Conservation (phyloP, 768 basidiomycete species). For the Hygrophoropsis aurantiaca region DNA sequence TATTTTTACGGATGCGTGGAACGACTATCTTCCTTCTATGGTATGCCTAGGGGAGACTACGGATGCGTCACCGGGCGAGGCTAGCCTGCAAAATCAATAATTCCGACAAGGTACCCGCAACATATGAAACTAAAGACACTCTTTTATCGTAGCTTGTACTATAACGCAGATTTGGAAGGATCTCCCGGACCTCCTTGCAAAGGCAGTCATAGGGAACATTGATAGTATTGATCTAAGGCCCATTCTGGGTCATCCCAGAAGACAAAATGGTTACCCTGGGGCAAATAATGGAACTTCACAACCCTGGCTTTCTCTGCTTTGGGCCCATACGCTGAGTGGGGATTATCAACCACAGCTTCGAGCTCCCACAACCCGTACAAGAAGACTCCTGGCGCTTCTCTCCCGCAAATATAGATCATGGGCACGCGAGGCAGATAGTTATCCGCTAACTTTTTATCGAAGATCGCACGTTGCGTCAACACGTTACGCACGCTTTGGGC, state of each 20-base stretch:
- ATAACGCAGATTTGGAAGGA: no score
- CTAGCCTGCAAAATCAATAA: no score
- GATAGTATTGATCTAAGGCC: conserved; percentile 2
- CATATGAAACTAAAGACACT: no score
- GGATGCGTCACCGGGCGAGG: no score
- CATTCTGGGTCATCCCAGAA: conserved; percentile 6
- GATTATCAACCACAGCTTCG: neutral
- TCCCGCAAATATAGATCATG: conserved; percentile 4
- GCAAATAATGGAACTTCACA: neutral
- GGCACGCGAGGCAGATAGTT: conserved; percentile 3
- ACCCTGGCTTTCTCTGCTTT: conserved; percentile 5
- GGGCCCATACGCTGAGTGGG: neutral
- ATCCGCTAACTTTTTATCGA: conserved; percentile 4
- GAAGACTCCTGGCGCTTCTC: neutral
- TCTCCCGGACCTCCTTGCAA: no score
- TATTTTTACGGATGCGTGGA: no score
- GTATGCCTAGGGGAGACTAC: no score
- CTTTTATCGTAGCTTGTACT: no score
- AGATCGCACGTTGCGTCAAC: conserved; percentile 5
- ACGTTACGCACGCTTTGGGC: neutral
- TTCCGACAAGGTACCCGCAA: no score
- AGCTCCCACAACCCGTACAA: conserved; percentile 1
- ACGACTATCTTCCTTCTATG: no score
- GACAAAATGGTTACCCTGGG: conserved; percentile 5
- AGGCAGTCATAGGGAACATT: no score